Percentiles rank a stretch among this genome's conserved stretches.
These are phyloP conservation scores for Fagopyrum homotropicum DNA, from an alignment of 148 eudicot species.

Conservation along the genomic window DNA sequence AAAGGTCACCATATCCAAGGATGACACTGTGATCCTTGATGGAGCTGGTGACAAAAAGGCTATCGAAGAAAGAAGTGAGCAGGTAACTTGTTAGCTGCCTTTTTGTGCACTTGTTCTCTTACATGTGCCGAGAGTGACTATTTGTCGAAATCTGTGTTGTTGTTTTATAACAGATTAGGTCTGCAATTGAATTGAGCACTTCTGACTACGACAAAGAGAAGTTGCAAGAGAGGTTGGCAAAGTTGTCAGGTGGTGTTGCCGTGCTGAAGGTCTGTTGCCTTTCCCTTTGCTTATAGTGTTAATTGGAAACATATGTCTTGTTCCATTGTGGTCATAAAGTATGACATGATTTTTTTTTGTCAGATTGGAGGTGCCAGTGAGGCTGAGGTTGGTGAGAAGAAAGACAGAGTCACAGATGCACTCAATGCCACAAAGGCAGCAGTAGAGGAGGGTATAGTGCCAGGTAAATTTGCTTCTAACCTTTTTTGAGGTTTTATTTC, in stretches of 20 bases:
- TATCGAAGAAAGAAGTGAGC: conserved; percentile 93
- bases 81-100: conserved; percentile 33
- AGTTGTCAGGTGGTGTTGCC: conserved; percentile 94
- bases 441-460: conserved; percentile 93
- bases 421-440: conserved; percentile 96
- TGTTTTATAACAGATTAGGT: conserved; percentile 45
- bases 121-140: neutral
- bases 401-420: conserved; percentile 96
- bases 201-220: conserved; percentile 90
- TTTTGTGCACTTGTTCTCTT: neutral
- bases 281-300: neutral
- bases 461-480: conserved; percentile 31
- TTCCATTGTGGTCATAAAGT: neutral
- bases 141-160: neutral
- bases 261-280: conserved; percentile 58
- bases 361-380: conserved; percentile 99
- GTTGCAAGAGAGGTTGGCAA: conserved; percentile 84
- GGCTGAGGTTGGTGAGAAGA: conserved; percentile 92
- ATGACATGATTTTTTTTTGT: neutral
- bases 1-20: conserved; percentile 88
- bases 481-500: neutral
- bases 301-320: neutral
- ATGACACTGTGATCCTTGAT: conserved; percentile 88
- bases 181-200: conserved; percentile 56
- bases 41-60: conserved; percentile 84